phyloP scores from a whole-genome alignment of 1,284 basidiomycete species.

The Ustilago curta region DNA sequence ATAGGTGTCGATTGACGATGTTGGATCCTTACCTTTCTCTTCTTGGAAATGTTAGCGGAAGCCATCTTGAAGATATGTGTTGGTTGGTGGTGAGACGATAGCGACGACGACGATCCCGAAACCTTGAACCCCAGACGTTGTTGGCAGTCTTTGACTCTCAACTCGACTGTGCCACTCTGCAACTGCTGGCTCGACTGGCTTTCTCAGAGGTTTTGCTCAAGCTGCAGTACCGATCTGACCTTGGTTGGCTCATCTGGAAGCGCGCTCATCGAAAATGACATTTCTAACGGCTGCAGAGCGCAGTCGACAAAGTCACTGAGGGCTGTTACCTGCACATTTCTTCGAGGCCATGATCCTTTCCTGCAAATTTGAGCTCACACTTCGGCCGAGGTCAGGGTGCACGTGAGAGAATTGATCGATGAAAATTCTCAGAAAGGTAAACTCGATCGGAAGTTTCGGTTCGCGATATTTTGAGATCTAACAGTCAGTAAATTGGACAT shows the following conservation, averaged over 20 bases:
- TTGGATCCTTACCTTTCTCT: slow-evolving; percentile 64
- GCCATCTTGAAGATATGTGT: slow-evolving; percentile 59
- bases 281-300: not conserved
- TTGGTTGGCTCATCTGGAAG: not conserved
- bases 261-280: not conserved
- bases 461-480: not conserved
- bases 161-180: slow-evolving; percentile 1
- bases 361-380: not conserved
- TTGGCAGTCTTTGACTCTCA: not conserved
- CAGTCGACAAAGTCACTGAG: not conserved
- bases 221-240: not conserved
- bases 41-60: slow-evolving; percentile 68
- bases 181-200: slow-evolving; percentile 8
- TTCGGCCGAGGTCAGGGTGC: not conserved
- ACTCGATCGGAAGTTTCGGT: not conserved
- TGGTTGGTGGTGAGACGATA: slow-evolving; percentile 38
- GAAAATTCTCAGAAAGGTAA: not conserved
- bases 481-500: not conserved
- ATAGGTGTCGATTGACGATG: slow-evolving; percentile 4
- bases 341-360: not conserved
- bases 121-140: slow-evolving; percentile 26
- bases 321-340: not conserved
- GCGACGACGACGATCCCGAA: slow-evolving; percentile 25
- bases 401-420: too few species aligned
- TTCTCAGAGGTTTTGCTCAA: not conserved